A percentile compares a stretch with the other conserved stretches of the same genome.
These are phyloP conservation scores for Botrytis fragariae DNA, from an alignment of 2,329 filamentous ascomycete genomes.

Conservation along the genomic window DNA sequence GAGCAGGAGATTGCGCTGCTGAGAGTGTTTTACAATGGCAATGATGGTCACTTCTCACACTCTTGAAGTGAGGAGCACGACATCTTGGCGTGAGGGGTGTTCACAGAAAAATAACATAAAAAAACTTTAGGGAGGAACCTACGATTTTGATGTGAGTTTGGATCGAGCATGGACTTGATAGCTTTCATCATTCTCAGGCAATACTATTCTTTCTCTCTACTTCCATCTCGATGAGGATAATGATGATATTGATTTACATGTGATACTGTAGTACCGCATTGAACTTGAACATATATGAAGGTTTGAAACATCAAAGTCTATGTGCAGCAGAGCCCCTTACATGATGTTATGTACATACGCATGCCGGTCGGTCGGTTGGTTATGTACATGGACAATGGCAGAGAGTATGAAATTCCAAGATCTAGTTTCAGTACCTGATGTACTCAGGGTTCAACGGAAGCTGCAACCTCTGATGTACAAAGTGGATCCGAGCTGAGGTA, in stretches of 20 bases:
- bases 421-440: background rate
- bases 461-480: background rate
- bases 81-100: slow-evolving; percentile 29
- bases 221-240: background rate
- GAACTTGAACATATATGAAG: background rate
- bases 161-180: slow-evolving; percentile 33
- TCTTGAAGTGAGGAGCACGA: slow-evolving; percentile 31
- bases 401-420: background rate
- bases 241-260: slow-evolving; percentile 9
- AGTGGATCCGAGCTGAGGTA: background rate
- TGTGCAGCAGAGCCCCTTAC: background rate
- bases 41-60: slow-evolving; percentile 34
- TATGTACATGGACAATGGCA: background rate
- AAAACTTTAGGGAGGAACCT: slow-evolving; percentile 27
- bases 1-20: slow-evolving; percentile 24
- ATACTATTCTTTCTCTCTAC: slow-evolving; percentile 28
- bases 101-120: slow-evolving; percentile 25
- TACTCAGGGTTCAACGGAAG: background rate
- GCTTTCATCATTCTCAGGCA: slow-evolving; percentile 27
- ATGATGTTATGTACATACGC: background rate
- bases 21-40: slow-evolving; percentile 25
- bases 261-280: slow-evolving; percentile 13
- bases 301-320: background rate
- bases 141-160: slow-evolving; percentile 27
- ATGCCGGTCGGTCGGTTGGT: background rate